Conservation (phyloP, 2,329 filamentous ascomycete genomes). For the Amauroascus verrucosus region DNA sequence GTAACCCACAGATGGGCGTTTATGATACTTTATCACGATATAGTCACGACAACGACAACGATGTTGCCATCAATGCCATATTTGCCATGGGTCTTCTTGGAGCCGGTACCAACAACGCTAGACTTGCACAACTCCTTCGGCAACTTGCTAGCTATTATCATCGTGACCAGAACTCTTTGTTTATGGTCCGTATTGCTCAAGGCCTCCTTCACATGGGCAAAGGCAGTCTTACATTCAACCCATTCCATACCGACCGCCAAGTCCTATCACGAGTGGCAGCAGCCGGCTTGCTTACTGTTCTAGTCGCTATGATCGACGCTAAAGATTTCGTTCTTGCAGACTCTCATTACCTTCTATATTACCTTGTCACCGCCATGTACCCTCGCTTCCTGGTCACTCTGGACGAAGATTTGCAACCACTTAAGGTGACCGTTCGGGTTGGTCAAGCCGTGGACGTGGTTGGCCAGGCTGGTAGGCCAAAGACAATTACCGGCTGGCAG, state of each 20-base stretch:
- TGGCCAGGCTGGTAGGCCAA: slow-evolving; percentile 88
- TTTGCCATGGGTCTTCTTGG: slow-evolving; percentile 97
- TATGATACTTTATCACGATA: slow-evolving; percentile 97
- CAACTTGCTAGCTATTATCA: slow-evolving; percentile 98
- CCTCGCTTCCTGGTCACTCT: slow-evolving; percentile 93
- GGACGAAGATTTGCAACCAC: slow-evolving; percentile 83
- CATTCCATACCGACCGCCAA: slow-evolving; percentile 98
- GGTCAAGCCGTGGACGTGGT: slow-evolving; percentile 98
- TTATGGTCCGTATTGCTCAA: slow-evolving; percentile 98
- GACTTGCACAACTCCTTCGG: slow-evolving; percentile 83
- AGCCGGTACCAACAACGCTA: slow-evolving; percentile 95
- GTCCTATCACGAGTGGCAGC: slow-evolving; percentile 86
- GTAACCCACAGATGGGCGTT: slow-evolving; percentile 99
- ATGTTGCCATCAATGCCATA: slow-evolving; percentile 96
- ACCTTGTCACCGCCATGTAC: slow-evolving; percentile 91
- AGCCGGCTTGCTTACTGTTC: slow-evolving; percentile 76
- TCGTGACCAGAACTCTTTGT: slow-evolving; percentile 86
- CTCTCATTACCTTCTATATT: slow-evolving; percentile 91
- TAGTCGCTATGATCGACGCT: slow-evolving; percentile 89
- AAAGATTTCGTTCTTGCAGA: slow-evolving; percentile 69
- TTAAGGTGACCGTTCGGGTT: slow-evolving; percentile 92
- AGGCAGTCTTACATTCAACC: slow-evolving; percentile 87
- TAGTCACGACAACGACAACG: slow-evolving; percentile 96
- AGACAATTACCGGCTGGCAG: slow-evolving; percentile 99
- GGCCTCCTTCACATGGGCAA: slow-evolving; percentile 98